A percentile compares a stretch with the other conserved stretches of the same genome.
phyloP scores from a whole-genome alignment of 805 yeast genomes.

The Schizosaccharomyces osmophilus region DNA sequence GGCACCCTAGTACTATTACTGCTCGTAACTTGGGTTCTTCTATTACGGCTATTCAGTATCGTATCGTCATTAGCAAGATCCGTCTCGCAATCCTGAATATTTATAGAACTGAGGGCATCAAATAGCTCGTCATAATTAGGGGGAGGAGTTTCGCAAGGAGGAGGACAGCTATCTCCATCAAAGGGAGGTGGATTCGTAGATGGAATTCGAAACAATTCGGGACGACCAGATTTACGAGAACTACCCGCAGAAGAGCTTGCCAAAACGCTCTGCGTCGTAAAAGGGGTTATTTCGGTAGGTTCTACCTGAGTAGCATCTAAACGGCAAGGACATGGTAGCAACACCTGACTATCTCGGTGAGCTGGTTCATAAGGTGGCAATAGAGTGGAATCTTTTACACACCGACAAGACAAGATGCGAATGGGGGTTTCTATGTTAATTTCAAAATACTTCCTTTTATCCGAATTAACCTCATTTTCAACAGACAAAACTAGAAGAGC shows the following conservation, averaged over 20 bases:
- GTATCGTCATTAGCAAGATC: neutral
- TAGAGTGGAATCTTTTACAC: slow-evolving; percentile 24
- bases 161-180: slow-evolving; percentile 20
- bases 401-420: slow-evolving; percentile 28
- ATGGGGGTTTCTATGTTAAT: slow-evolving; percentile 87
- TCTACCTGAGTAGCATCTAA: neutral
- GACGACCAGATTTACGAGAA: slow-evolving; percentile 14
- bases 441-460: slow-evolving; percentile 72
- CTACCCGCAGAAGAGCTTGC: neutral
- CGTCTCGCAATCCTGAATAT: neutral
- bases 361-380: slow-evolving; percentile 19
- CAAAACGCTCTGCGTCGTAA: neutral
- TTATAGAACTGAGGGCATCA: neutral
- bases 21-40: neutral
- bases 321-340: slow-evolving; percentile 4
- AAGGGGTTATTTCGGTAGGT: neutral
- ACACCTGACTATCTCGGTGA: slow-evolving; percentile 10
- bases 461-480: slow-evolving; percentile 22
- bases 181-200: slow-evolving; percentile 43
- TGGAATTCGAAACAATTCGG: slow-evolving; percentile 30
- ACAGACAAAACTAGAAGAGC: slow-evolving; percentile 58
- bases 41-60: neutral
- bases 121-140: slow-evolving; percentile 18
- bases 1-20: neutral
- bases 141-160: slow-evolving; percentile 16